These are phyloP conservation scores for Pleurotus djamor DNA, from an alignment of 768 basidiomycete species.

Conservation along the genomic window DNA sequence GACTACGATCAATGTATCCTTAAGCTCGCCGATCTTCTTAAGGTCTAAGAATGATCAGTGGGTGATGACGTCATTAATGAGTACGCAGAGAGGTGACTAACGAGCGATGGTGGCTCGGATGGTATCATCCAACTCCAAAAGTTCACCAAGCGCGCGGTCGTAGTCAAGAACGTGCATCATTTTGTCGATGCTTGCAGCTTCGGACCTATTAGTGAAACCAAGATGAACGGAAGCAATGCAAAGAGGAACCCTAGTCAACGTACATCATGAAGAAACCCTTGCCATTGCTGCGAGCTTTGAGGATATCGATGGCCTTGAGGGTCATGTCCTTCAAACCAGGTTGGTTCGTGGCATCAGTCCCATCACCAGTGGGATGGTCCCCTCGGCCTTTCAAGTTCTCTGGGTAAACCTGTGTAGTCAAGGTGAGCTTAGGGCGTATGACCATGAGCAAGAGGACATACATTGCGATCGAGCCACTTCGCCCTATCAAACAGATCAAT, in stretches of 20 bases:
- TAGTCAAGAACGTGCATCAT: constrained; percentile 49
- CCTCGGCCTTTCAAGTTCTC: constrained; percentile 32
- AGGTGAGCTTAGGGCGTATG: background rate
- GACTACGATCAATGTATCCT: constrained; percentile 40
- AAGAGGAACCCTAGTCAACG: background rate
- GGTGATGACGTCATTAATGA: background rate
- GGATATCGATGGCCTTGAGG: constrained; percentile 41
- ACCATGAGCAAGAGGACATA: constrained; percentile 9
- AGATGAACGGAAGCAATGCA: background rate
- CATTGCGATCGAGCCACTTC: constrained; percentile 42
- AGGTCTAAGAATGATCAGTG: constrained; percentile 24
- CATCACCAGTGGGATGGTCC: constrained; percentile 39
- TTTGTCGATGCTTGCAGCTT: constrained; percentile 46
- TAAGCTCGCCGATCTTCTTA: constrained; percentile 38
- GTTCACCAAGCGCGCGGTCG: constrained; percentile 42
- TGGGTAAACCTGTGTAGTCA: constrained; percentile 24
- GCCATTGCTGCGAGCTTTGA: constrained; percentile 32
- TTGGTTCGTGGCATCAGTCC: constrained; percentile 38
- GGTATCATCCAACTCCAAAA: constrained; percentile 43
- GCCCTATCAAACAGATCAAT: constrained; percentile 22
- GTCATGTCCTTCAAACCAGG: constrained; percentile 50
- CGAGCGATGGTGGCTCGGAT: constrained; percentile 38
- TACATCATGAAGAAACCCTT: constrained; percentile 46
- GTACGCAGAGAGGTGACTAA: constrained; percentile 15
- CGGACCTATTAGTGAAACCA: constrained; percentile 24